Percentiles rank a stretch among this genome's conserved stretches.
Conservation (phyloP, 2,329 filamentous ascomycete species). For the Fusarium goolgardi region DNA sequence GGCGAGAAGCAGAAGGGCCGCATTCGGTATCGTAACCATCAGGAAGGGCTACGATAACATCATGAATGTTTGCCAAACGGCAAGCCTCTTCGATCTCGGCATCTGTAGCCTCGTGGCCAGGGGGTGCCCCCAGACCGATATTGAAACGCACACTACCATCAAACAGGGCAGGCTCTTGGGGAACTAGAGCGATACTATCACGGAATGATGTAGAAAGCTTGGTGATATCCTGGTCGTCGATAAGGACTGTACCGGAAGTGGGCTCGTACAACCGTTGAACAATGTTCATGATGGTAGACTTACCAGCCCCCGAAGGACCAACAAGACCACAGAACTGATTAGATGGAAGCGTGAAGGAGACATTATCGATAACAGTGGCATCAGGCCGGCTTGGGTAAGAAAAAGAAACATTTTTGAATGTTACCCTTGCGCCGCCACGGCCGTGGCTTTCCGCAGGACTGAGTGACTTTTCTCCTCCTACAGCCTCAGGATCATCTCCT, state of each 20-base stretch:
- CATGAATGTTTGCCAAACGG: slow-evolving; percentile 75
- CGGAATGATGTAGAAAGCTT: slow-evolving; percentile 58
- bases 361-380: slow-evolving; percentile 64
- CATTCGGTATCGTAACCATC: slow-evolving; percentile 74
- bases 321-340: slow-evolving; percentile 73
- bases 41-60: slow-evolving; percentile 71
- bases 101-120: slow-evolving; percentile 65
- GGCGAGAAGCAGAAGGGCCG: slow-evolving; percentile 76
- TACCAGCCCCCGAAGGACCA: slow-evolving; percentile 73
- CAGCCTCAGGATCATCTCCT: slow-evolving; percentile 54
- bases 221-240: slow-evolving; percentile 60
- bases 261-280: slow-evolving; percentile 63
- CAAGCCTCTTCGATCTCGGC: slow-evolving; percentile 75
- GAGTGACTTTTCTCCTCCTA: slow-evolving; percentile 43
- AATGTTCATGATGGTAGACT: slow-evolving; percentile 72
- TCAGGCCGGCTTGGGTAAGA: slow-evolving; percentile 72
- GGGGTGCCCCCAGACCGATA: slow-evolving; percentile 64
- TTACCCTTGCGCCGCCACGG: slow-evolving; percentile 58
- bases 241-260: slow-evolving; percentile 53
- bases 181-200: slow-evolving; percentile 65
- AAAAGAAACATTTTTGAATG: slow-evolving; percentile 70
- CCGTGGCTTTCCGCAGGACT: slow-evolving; percentile 32
- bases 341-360: slow-evolving; percentile 66
- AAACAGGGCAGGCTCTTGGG: slow-evolving; percentile 68
- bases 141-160: slow-evolving; percentile 68